Base-by-base conservation (phyloP, 306 rosid species). In the Inga leiocalycina region DNA sequence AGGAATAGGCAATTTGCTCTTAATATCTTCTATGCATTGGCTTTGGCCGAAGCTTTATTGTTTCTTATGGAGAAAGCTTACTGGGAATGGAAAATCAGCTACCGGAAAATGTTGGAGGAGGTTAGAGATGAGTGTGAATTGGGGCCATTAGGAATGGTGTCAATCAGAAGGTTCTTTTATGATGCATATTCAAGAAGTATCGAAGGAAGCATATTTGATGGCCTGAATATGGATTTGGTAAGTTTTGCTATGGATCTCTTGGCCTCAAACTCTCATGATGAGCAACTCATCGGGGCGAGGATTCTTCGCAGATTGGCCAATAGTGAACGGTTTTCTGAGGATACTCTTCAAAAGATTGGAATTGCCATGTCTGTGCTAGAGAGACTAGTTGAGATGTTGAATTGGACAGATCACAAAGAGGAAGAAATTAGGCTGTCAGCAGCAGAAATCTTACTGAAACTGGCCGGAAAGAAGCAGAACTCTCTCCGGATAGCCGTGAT, bases 221-320 rank as follows among this genome's bases (percentile, higher is more conserved):
- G 99, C 9, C 71, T 97, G 89, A 89, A 97, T 79, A 94, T 97
- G 99, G 99, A 94, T 77, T 88, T 97, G 93, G 94, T 91, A 13
- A 80, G 91, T 79, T 92, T 91, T 79, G 94, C 89, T 35, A 92
- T 91, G 94, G 98, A 94, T 82, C 92, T 97, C 16, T 76, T 94
- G 89, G 89, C 77, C 67, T 97, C 99, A 27, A 88, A 81, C 66
- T 97, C 97, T 14, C 80, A 98, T 0, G 99, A 97, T 70, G 99
- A 97, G 85, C 93, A 97, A 86, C 97, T 97, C 44, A 90, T 89
- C 16, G 99, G 99, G 15, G 94, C 86, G 0, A 85, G 94, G 79
- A 91, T 94, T 85, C 97, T 97, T 80, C 83, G 89, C 49, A 97
- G 86, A 69, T 91, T 94, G 1, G 79, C 98, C 0, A 77, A 67